These are phyloP conservation scores for Mycena polygramma DNA, from an alignment of 768 basidiomycete genomes.

Conservation along the genomic window DNA sequence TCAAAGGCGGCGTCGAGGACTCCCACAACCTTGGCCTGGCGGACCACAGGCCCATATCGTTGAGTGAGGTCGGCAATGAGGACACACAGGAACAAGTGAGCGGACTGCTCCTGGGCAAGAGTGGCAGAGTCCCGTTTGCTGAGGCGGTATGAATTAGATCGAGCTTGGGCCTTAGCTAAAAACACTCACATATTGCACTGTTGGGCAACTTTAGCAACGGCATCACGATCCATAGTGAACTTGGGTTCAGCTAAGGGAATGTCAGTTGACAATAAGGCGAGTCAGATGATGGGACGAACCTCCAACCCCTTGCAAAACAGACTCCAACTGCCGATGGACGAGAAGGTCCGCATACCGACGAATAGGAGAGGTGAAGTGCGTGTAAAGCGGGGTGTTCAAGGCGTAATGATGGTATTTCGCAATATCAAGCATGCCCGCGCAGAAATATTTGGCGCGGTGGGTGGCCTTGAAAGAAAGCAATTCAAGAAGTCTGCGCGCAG, in stretches of 20 bases:
- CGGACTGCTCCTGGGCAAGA: constrained; percentile 96
- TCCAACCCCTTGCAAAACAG: constrained; percentile 80
- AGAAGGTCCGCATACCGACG: constrained; percentile 94
- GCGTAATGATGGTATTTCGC: constrained; percentile 97
- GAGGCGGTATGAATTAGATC: constrained; percentile 27
- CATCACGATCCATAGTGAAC: constrained; percentile 98
- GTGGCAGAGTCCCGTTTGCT: constrained; percentile 93
- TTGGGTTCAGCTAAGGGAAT: constrained; percentile 74
- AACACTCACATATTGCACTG: constrained; percentile 92
- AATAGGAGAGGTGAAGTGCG: constrained; percentile 93
- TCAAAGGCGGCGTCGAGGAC: constrained; percentile 99
- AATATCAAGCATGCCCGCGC: constrained; percentile 98
- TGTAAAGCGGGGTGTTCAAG: constrained; percentile 91
- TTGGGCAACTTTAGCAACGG: constrained; percentile 97
- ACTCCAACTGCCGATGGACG: constrained; percentile 96
- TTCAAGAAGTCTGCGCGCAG: constrained; percentile 83
- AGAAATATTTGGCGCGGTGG: constrained; percentile 97
- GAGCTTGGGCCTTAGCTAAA: constrained; percentile 7
- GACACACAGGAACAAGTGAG: constrained; percentile 94
- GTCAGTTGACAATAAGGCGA: constrained; percentile 19
- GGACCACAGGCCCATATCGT: constrained; percentile 94
- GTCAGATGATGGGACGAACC: constrained; percentile 40
- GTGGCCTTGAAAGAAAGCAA: constrained; percentile 92
- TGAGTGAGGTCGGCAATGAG: constrained; percentile 95
- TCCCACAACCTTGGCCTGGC: constrained; percentile 94